Conservation (phyloP, 2,329 filamentous ascomycete genomes). For the Epicoccum nigrum region DNA sequence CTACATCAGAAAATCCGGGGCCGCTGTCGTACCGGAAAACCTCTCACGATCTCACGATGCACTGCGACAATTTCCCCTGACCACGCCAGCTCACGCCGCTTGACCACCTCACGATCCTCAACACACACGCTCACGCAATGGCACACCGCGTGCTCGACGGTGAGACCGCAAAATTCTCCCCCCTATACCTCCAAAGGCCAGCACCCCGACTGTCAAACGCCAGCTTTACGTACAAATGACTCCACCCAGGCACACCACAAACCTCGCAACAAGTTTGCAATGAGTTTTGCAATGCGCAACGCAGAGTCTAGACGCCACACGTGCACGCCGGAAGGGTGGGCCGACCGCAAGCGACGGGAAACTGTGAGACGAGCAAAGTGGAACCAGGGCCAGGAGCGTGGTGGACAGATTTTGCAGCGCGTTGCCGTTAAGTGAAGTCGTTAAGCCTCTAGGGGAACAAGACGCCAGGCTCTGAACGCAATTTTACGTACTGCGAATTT, state of each 20-base stretch:
- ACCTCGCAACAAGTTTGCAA: slow-evolving; percentile 10
- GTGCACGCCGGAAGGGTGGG: neutral
- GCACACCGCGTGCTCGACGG: slow-evolving; percentile 2
- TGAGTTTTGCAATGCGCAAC: slow-evolving; percentile 5
- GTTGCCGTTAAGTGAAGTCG: slow-evolving; percentile 21
- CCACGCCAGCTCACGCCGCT: slow-evolving; percentile 9
- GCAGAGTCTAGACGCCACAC: slow-evolving; percentile 10
- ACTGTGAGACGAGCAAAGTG: slow-evolving; percentile 8
- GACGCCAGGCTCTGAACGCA: slow-evolving; percentile 11
- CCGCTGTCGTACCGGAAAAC: slow-evolving; percentile 11
- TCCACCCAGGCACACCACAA: slow-evolving; percentile 13
- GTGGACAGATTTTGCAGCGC: slow-evolving; percentile 18
- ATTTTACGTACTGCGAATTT: slow-evolving; percentile 16
- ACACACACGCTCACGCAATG: slow-evolving; percentile 11
- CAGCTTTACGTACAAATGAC: slow-evolving; percentile 15
- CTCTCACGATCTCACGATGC: slow-evolving; percentile 11
- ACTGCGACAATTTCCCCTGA: slow-evolving; percentile 1
- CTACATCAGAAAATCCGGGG: slow-evolving; percentile 14
- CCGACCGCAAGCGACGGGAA: slow-evolving; percentile 14
- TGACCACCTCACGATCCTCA: slow-evolving; percentile 7
- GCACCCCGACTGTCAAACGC: slow-evolving; percentile 7
- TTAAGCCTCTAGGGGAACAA: slow-evolving; percentile 17
- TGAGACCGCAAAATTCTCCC: slow-evolving; percentile 18
- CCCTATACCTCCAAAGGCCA: slow-evolving; percentile 19
- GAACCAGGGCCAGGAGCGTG: slow-evolving; percentile 4